A percentile compares a stretch with the other conserved stretches of the same genome.
These are phyloP conservation scores for Camelina hispida DNA, from an alignment of 345 rosid species.

Conservation along the genomic window DNA sequence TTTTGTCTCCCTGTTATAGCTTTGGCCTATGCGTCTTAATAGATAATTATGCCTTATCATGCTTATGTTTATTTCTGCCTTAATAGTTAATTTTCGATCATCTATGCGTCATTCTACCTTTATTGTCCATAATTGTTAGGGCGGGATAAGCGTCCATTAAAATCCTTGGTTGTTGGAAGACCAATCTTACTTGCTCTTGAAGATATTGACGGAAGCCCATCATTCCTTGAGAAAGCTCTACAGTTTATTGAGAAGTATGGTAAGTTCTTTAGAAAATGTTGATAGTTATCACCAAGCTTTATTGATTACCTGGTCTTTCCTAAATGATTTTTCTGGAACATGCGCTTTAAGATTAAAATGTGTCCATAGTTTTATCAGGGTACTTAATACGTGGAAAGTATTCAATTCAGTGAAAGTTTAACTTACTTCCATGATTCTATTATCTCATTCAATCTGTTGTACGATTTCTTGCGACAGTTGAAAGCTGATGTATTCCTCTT, in stretches of 20 bases:
- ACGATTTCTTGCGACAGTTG: conserved; percentile 3
- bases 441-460: conserved; percentile 13
- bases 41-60: conserved; percentile 23
- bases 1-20: conserved; percentile 47
- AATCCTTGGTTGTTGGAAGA: conserved; percentile 97
- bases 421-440: conserved; percentile 18
- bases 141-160: conserved; percentile 90
- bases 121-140: conserved; percentile 50
- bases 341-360: conserved; percentile 16
- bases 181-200: conserved; percentile 98
- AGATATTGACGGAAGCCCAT: conserved; percentile 99
- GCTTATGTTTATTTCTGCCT: conserved; percentile 16
- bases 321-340: conserved; percentile 11
- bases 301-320: conserved; percentile 7
- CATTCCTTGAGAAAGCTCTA: conserved; percentile 99
- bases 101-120: conserved; percentile 28
- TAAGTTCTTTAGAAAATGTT: conserved; percentile 45
- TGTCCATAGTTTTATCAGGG: conserved; percentile 10
- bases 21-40: conserved; percentile 24
- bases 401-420: not conserved
- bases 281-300: conserved; percentile 18
- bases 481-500: conserved; percentile 1
- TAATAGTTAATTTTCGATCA: conserved; percentile 17
- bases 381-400: conserved; percentile 20
- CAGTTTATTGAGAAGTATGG: conserved; percentile 91